These are phyloP conservation scores for Botrytis paeoniae DNA, from an alignment of 2,329 filamentous ascomycete species.

Conservation along the genomic window DNA sequence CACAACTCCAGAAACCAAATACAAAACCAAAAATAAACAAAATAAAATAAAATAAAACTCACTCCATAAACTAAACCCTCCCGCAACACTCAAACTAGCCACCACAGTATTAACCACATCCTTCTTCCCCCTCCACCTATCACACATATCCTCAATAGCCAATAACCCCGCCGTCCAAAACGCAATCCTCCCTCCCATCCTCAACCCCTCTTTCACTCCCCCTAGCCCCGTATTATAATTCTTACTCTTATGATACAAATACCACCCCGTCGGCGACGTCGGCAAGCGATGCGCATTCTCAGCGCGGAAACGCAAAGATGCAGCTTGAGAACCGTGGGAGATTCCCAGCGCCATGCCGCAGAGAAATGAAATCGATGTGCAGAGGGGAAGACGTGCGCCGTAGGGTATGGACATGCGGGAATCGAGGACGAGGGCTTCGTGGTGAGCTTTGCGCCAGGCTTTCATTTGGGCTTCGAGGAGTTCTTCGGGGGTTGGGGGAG, in stretches of 20 bases:
- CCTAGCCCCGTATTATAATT: constrained; percentile 84
- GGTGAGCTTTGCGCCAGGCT: not conserved
- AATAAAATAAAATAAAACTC: constrained; percentile 38
- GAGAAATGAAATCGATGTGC: constrained; percentile 59
- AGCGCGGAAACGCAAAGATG: constrained; percentile 82
- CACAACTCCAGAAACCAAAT: not conserved
- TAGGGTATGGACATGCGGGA: constrained; percentile 60
- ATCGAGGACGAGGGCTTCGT: constrained; percentile 21
- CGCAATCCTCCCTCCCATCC: constrained; percentile 67
- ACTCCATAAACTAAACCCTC: constrained; percentile 85
- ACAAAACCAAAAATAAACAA: too few relatives aligned
- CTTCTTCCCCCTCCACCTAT: constrained; percentile 64
- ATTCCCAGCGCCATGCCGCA: constrained; percentile 70
- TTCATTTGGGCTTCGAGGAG: not conserved
- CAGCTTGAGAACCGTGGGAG: constrained; percentile 67
- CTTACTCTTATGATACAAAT: constrained; percentile 97
- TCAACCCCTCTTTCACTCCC: constrained; percentile 73
- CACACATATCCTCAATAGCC: constrained; percentile 79
- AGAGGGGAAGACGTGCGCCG: constrained; percentile 62
- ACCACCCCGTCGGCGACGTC: constrained; percentile 81
- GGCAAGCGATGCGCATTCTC: constrained; percentile 96
- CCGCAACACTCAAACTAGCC: constrained; percentile 80
- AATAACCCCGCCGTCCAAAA: constrained; percentile 76
- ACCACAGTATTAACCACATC: constrained; percentile 80
- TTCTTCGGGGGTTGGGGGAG: not conserved